These are phyloP conservation scores for Dipodascus albidus DNA, from an alignment of 805 yeast species.

Conservation along the genomic window DNA sequence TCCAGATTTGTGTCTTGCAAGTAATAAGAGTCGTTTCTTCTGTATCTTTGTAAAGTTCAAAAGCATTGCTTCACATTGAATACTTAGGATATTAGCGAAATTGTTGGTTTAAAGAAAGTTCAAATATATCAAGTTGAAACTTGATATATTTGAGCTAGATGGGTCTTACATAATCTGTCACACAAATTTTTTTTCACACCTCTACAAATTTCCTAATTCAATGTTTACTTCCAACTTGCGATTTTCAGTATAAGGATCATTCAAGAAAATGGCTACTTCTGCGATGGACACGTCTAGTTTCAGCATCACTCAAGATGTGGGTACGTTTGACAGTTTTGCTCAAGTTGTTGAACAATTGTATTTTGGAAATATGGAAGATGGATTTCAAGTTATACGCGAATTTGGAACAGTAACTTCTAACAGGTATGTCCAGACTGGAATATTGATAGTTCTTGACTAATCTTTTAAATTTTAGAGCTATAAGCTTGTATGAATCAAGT, in stretches of 20 bases:
- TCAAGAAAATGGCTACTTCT: not conserved
- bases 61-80: not conserved
- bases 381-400: not conserved
- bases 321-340: not conserved
- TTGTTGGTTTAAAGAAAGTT: not conserved
- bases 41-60: not conserved
- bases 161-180: not conserved
- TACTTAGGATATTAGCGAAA: not conserved
- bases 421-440: too few relatives aligned
- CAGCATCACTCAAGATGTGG: not conserved
- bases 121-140: not conserved
- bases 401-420: not conserved
- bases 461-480: not conserved
- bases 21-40: not conserved
- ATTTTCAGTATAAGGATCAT: too few relatives aligned
- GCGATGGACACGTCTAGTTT: not conserved
- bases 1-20: not conserved
- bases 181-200: not conserved
- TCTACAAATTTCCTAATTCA: not conserved
- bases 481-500: not conserved
- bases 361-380: not conserved
- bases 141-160: too few relatives aligned
- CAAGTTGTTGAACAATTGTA: not conserved
- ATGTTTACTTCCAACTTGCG: not conserved
- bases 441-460: too few relatives aligned